phyloP scores from a whole-genome alignment of 495 filamentous ascomycete species.

The Lindgomyces ingoldianus region DNA sequence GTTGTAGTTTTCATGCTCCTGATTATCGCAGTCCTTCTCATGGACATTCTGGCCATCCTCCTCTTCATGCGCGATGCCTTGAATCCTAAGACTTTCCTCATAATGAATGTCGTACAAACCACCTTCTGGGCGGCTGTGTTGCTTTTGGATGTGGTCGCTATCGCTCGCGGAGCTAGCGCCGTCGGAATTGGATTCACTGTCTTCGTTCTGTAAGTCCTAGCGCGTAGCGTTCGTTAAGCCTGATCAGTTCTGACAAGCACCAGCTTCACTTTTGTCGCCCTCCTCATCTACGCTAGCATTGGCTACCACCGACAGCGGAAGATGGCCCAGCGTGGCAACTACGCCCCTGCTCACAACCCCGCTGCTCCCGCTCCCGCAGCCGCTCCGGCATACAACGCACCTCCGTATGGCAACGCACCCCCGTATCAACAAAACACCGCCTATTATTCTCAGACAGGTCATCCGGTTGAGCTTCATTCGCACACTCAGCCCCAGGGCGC shows the following conservation, averaged over 20 bases:
- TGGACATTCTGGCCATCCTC: slow-evolving; percentile 37
- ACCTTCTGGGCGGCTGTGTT: slow-evolving; percentile 33
- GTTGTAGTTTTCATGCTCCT: slow-evolving; percentile 35
- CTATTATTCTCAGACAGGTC: slow-evolving; percentile 9
- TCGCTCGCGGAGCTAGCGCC: slow-evolving; percentile 16
- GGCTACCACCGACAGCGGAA: slow-evolving; percentile 21
- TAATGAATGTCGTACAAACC: slow-evolving; percentile 35
- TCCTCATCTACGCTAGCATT: slow-evolving; percentile 36
- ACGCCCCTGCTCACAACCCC: slow-evolving; percentile 28
- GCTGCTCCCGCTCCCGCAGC: neutral
- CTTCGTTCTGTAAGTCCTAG: slow-evolving; percentile 35
- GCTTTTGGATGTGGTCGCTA: slow-evolving; percentile 27
- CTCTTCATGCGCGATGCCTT: slow-evolving; percentile 29
- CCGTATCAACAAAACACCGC: slow-evolving; percentile 3
- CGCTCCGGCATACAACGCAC: neutral
- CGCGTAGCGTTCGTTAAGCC: neutral
- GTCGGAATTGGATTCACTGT: slow-evolving; percentile 17
- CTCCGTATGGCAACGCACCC: neutral
- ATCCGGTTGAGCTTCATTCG: neutral
- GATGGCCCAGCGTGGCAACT: slow-evolving; percentile 21
- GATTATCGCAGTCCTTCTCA: slow-evolving; percentile 32
- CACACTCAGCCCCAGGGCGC: neutral
- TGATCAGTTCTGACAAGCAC: neutral
- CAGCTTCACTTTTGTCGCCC: slow-evolving; percentile 30
- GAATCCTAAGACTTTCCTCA: slow-evolving; percentile 32